Base-by-base conservation (phyloP, 306 rosid genomes). In the Castanopsis chinensis region DNA sequence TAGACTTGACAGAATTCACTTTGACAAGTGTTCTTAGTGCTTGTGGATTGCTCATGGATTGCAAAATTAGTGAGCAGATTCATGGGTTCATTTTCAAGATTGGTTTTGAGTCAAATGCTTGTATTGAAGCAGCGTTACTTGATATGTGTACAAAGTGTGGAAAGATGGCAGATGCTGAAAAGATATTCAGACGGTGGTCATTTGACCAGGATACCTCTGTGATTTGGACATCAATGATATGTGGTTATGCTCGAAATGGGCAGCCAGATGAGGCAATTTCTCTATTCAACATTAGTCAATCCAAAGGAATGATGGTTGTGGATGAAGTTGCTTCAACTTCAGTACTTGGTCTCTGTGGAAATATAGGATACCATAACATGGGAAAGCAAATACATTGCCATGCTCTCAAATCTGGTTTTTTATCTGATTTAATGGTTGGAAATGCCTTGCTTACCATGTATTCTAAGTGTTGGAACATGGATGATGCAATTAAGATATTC, bases 381-480 rank as follows among this genome's bases (percentile, higher is more conserved):
- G 99, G 99, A 58, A 88, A 89, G 85, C 97, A 92, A 88, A 89
- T 92, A 32, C 97, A 92, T 71, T 71, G 94, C 77, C 85, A 80
- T 81, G 92, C 81, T 79, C 49, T 89, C 58, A 94, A 94, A 81
- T 79, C 55, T 30, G 94, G 97, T 49, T 86, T 86, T 70, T 74
- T 84, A 51, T 72, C 86, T 78, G 87, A 92, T 84, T 21, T 87
- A 69, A 86, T 84, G 74, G 92, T 91, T 2, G 97, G 91, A 77
- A 94, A 92, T 87, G 93, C 95, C 49, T 61, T 87, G 58, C 79
- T 91, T 43, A 83, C 92, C 87, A 94, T 94, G 98, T 94, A 94
- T 75, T 87, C 86, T 13, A 91, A 94, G 88, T 94, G 97, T 70
- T 90, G 93, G 90, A 90, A 83, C 83, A 82, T 86, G 87, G 93